These are phyloP conservation scores for Chaetomiaceae sp. DNA, from an alignment of 2,329 filamentous ascomycete genomes.

Conservation along the genomic window DNA sequence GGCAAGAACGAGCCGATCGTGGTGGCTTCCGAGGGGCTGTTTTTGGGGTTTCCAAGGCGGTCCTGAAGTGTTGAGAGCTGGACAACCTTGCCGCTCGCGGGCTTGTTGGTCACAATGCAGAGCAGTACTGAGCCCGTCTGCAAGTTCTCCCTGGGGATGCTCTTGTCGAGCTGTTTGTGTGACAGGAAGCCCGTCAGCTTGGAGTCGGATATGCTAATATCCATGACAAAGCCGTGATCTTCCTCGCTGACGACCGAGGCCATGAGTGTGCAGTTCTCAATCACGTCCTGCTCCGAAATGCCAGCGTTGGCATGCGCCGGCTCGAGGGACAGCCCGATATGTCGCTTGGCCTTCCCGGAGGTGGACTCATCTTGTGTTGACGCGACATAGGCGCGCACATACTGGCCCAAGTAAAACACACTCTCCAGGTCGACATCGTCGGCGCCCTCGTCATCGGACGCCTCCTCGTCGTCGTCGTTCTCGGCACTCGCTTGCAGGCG, in stretches of 20 bases:
- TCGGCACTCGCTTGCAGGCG: constrained; percentile 66
- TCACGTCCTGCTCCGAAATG: constrained; percentile 66
- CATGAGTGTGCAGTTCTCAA: constrained; percentile 74
- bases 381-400: constrained; percentile 75
- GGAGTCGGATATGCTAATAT: constrained; percentile 67
- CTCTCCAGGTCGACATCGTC: constrained; percentile 66
- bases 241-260: constrained; percentile 88
- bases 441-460: constrained; percentile 43
- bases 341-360: constrained; percentile 63
- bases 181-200: constrained; percentile 77
- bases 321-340: constrained; percentile 81
- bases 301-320: constrained; percentile 75
- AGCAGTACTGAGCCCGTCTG: constrained; percentile 82
- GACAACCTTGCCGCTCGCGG: constrained; percentile 72
- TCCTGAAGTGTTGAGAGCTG: constrained; percentile 75
- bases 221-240: constrained; percentile 93
- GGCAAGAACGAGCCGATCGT: constrained; percentile 88
- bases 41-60: constrained; percentile 62
- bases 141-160: constrained; percentile 60
- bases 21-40: constrained; percentile 68
- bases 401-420: constrained; percentile 80
- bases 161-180: constrained; percentile 70
- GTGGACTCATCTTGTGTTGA: constrained; percentile 65
- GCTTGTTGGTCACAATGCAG: constrained; percentile 72
- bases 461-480: constrained; percentile 51